These are phyloP conservation scores for Mortierella sp. DNA, from an alignment of 371 early-diverging fungal species.

Conservation along the genomic window DNA sequence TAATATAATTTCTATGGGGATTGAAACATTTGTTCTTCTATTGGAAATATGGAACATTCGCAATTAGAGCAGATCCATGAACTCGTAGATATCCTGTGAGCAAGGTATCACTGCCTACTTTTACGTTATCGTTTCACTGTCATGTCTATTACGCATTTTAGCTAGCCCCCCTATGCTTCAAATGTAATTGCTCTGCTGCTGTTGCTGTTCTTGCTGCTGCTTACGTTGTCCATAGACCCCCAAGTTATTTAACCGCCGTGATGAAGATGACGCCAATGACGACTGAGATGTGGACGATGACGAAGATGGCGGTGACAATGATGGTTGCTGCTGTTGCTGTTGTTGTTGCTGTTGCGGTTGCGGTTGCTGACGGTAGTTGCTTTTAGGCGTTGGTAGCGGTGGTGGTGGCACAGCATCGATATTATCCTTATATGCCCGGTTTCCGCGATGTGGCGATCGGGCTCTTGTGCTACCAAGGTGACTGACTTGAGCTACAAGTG, in stretches of 20 bases:
- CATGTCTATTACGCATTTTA: neutral
- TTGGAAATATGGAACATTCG: neutral
- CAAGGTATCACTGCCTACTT: neutral
- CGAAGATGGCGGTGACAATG: slow-evolving; percentile 5
- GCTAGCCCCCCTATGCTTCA: neutral
- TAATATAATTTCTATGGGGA: neutral
- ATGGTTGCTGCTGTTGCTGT: neutral
- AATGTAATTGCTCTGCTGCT: slow-evolving; percentile 9
- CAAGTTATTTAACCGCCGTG: slow-evolving; percentile 9
- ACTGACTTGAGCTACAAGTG: slow-evolving; percentile 44
- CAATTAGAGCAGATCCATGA: neutral
- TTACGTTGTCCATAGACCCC: slow-evolving; percentile 35
- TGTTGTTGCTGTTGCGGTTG: slow-evolving; percentile 9
- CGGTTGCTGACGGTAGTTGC: slow-evolving; percentile 28
- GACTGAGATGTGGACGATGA: no score
- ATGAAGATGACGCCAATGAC: slow-evolving; percentile 11
- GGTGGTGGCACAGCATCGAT: slow-evolving; percentile 53
- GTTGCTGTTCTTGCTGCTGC: slow-evolving; percentile 34
- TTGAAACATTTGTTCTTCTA: neutral
- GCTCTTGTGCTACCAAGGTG: slow-evolving; percentile 52
- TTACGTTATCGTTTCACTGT: neutral
- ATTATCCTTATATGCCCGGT: slow-evolving; percentile 58
- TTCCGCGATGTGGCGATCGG: slow-evolving; percentile 51
- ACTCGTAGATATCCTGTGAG: neutral
- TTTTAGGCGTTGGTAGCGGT: slow-evolving; percentile 44